A percentile compares a stretch with the other conserved stretches of the same genome.
Conservation (phyloP, 441 rosid species). For the Pelargonium australe region DNA sequence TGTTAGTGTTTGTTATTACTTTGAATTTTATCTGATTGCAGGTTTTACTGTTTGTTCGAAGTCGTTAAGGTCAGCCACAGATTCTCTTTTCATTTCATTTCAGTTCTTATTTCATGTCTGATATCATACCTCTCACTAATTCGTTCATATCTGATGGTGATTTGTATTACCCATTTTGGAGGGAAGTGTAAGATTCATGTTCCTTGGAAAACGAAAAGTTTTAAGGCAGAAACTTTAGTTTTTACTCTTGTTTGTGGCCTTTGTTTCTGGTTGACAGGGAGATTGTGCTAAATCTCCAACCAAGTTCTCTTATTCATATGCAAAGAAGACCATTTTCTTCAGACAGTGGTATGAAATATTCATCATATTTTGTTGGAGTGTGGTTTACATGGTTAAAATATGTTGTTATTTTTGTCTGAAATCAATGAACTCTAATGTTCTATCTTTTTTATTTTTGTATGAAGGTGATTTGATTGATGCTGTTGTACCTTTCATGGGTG, state of each 20-base stretch:
- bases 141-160: background rate
- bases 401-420: background rate
- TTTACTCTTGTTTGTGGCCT: background rate
- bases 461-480: conserved; percentile 45
- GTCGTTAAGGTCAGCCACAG: conserved; percentile 26
- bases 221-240: background rate
- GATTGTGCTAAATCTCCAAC: conserved; percentile 14
- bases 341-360: conserved; percentile 26
- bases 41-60: conserved; percentile 23
- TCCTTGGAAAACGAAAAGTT: background rate
- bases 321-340: conserved; percentile 30
- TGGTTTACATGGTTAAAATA: too few species aligned
- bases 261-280: conserved; percentile 21
- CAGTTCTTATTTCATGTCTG: background rate
- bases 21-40: conserved; percentile 14
- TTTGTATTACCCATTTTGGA: background rate
- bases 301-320: conserved; percentile 13
- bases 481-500: conserved; percentile 51
- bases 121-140: background rate
- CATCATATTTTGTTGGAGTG: background rate
- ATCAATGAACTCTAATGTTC: background rate
- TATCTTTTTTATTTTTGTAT: conserved; percentile 17
- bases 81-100: background rate
- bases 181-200: background rate
- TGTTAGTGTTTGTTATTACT: conserved; percentile 4